Base-by-base conservation (phyloP, 768 basidiomycete species). In the Mycena amicta region DNA sequence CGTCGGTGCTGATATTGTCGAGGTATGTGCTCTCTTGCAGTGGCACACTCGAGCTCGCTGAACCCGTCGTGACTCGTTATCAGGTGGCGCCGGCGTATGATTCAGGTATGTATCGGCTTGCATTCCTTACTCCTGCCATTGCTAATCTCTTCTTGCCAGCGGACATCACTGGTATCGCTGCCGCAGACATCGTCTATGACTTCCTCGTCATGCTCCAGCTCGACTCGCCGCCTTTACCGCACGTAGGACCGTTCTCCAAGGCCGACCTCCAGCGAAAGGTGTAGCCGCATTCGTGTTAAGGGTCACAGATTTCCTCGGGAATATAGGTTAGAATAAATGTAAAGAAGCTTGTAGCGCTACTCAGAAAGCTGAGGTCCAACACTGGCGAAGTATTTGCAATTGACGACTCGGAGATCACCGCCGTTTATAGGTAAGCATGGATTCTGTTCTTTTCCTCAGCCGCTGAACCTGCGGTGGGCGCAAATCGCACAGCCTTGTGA, bases 31-130 rank as follows among this genome's bases (percentile, higher is more conserved):
- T n/a, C n/a, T n/a, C n/a, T n/a, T n/a, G n/a, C n/a, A n/a, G n/a
- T n/a, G n/a, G n/a, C n/a, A n/a, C n/a, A n/a, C n/a, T n/a, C n/a
- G n/a, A n/a, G n/a, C n/a, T n/a, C n/a, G n/a, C n/a, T n/a, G n/a
- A n/a, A n/a, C n/a, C n/a, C n/a, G n/a, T n/a, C n/a, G n/a, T n/a
- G n/a, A n/a, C n/a, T n/a, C n/a, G n/a, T n/a, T n/a, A n/a, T n/a
- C n/a, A n/a, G n/a, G 83, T 85, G 13, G 71, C 80, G 0, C 82
- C 83, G 1, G 78, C 80, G n/a, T 82, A 84, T 62, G 83, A 81
- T 62, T 72, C 79, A 54, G 81, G 80, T 46, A 3, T 31, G 41
- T 77, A 41, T 6, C 70, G 61, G 16, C 47, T 50, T 18, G 27
- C 13, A 4, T 15, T 4, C 28, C 23, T 41, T 39, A 13, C 3